Percentiles rank a stretch among this genome's conserved stretches.
These are phyloP conservation scores for Tetracentron sinense DNA, from an alignment of 164 flowering plant genomes.

Conservation along the genomic window DNA sequence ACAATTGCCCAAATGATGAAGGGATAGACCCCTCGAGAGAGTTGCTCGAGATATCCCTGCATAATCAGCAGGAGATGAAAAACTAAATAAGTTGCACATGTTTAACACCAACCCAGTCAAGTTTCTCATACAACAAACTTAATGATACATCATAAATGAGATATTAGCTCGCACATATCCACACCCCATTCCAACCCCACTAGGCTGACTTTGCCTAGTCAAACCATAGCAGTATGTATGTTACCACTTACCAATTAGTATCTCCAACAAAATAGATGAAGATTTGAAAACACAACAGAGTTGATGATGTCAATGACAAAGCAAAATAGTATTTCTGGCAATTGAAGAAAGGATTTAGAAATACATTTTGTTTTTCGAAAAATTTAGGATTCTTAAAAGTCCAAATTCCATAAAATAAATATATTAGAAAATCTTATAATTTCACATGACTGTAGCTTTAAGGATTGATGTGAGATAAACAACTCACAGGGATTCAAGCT, in stretches of 20 bases:
- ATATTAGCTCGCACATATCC: background rate
- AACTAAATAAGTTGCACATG: background rate
- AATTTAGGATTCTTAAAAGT: too few species aligned
- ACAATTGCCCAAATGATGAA: constrained; percentile 63
- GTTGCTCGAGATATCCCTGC: constrained; percentile 92
- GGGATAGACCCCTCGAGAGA: constrained; percentile 82
- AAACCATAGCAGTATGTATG: background rate
- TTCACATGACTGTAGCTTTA: too few species aligned
- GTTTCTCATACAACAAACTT: background rate
- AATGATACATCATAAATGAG: background rate
- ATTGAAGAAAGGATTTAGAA: too few species aligned
- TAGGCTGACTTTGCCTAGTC: background rate
- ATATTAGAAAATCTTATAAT: too few species aligned
- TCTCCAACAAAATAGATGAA: too few species aligned
- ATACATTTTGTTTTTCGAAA: too few species aligned
- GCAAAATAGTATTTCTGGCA: too few species aligned
- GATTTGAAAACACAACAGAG: too few species aligned
- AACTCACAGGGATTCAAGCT: constrained; percentile 68
- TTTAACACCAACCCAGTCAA: background rate
- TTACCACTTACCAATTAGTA: background rate
- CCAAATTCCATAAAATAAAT: too few species aligned
- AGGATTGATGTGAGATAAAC: constrained; percentile 2
- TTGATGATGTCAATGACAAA: too few species aligned
- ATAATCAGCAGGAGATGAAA: constrained; percentile 10
- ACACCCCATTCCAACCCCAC: background rate